Percentiles rank a stretch among this genome's conserved stretches.
Evolutionary conservation across 2,329 filamentous ascomycete species (phyloP).

Genomic region (Epicoccum sorghinum): DNA sequence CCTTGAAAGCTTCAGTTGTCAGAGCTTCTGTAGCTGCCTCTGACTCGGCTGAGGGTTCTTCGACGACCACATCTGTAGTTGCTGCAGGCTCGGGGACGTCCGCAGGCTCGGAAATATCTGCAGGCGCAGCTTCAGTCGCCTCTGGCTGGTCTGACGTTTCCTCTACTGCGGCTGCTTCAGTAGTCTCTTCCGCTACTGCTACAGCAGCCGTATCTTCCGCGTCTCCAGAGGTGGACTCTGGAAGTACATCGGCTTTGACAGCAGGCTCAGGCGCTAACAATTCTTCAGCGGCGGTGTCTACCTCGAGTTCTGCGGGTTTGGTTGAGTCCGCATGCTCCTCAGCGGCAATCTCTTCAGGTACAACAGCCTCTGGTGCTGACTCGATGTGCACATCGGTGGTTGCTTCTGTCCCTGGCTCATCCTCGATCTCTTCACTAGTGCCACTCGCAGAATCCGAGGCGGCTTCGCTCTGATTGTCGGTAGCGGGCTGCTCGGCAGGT

Average conservation of each 20-base stretch:
- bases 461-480: not conserved
- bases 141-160: not conserved
- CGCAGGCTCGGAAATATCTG: not conserved
- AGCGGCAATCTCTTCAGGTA: not conserved
- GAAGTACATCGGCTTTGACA: not conserved
- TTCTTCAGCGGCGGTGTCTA: not conserved
- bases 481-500: not conserved
- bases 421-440: too few relatives aligned
- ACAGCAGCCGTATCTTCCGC: not conserved
- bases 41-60: not conserved
- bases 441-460: not conserved
- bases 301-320: not conserved
- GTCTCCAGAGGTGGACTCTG: not conserved
- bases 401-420: too few relatives aligned
- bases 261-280: not conserved
- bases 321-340: not conserved
- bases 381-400: too few relatives aligned
- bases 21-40: not conserved
- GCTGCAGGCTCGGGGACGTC: not conserved
- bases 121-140: not conserved
- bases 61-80: not conserved
- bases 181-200: not conserved
- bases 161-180: not conserved
- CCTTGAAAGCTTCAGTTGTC: not conserved
- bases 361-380: not conserved